Evolutionary conservation across 169 alveolate genomes (phyloP).

Genomic region (Eimeria brunetti): DNA sequence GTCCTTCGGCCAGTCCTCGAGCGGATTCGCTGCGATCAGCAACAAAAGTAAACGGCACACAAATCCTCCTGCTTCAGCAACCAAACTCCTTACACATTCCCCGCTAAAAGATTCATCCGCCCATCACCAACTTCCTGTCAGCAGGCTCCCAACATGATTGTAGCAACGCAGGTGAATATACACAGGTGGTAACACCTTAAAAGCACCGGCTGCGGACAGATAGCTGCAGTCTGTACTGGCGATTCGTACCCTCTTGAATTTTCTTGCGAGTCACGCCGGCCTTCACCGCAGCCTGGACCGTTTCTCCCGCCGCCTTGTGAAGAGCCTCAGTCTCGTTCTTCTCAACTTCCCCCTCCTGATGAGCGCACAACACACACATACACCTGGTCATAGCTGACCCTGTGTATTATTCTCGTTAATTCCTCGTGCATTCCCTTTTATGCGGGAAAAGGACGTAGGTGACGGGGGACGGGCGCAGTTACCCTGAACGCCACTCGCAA

Average conservation of each 20-base stretch:
- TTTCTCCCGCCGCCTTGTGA: constrained; percentile 68
- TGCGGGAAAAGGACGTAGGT: neutral
- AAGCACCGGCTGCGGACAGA: neutral
- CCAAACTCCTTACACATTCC: neutral
- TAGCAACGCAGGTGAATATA: neutral
- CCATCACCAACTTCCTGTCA: neutral
- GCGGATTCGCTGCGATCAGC: constrained; percentile 82
- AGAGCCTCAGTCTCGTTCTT: constrained; percentile 71
- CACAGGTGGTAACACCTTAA: neutral
- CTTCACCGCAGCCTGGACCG: constrained; percentile 74
- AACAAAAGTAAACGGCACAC: neutral
- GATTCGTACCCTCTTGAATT: constrained; percentile 58
- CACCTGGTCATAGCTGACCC: neutral
- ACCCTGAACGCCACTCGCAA: constrained; percentile 85
- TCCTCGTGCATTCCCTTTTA: neutral
- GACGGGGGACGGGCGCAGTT: neutral
- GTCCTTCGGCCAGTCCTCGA: constrained; percentile 91
- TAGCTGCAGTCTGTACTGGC: neutral
- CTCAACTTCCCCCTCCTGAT: constrained; percentile 77
- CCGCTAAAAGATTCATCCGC: neutral
- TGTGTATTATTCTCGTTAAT: neutral
- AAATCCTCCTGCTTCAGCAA: neutral
- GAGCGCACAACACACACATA: neutral
- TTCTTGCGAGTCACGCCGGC: constrained; percentile 71
- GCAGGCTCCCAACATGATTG: neutral